These are phyloP conservation scores for Tylopilus cervinicoccineus DNA, from an alignment of 768 basidiomycete species.

Conservation along the genomic window DNA sequence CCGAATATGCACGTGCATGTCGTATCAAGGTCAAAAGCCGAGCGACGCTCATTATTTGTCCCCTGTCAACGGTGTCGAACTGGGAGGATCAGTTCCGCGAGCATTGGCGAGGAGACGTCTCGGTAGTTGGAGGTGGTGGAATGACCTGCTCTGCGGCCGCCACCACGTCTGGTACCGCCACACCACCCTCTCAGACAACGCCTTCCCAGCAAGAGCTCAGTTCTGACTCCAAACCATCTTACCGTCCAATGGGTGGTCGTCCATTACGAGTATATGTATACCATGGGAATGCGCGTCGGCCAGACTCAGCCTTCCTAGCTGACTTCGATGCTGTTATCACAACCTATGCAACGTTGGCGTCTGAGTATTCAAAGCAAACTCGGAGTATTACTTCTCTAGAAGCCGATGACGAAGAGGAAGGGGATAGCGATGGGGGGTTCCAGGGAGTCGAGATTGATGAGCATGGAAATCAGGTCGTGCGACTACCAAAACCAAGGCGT, in stretches of 20 bases:
- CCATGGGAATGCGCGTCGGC: constrained; percentile 85
- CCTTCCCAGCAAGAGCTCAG: constrained; percentile 26
- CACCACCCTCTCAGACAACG: constrained; percentile 35
- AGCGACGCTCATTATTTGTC: constrained; percentile 94
- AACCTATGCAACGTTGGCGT: constrained; percentile 92
- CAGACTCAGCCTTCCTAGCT: constrained; percentile 82
- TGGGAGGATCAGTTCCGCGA: constrained; percentile 99
- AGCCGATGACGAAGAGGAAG: constrained; percentile 66
- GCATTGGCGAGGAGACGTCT: constrained; percentile 90
- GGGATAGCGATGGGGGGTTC: constrained; percentile 59
- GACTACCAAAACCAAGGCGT: constrained; percentile 63
- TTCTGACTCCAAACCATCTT: constrained; percentile 24
- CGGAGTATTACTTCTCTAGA: constrained; percentile 56
- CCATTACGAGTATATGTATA: constrained; percentile 89
- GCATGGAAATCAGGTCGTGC: constrained; percentile 57
- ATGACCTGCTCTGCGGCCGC: constrained; percentile 29
- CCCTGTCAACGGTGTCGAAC: constrained; percentile 93
- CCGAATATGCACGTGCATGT: constrained; percentile 63
- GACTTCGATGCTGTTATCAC: constrained; percentile 98
- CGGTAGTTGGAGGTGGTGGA: constrained; percentile 74
- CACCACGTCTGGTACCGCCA: constrained; percentile 33
- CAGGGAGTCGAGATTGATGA: constrained; percentile 65
- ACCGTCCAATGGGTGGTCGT: constrained; percentile 43
- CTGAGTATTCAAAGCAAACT: constrained; percentile 89
- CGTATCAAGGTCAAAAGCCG: constrained; percentile 81